Evolutionary conservation across 2,329 filamentous ascomycete species (phyloP).

Genomic region (Paracoccidioides brasiliensis): DNA sequence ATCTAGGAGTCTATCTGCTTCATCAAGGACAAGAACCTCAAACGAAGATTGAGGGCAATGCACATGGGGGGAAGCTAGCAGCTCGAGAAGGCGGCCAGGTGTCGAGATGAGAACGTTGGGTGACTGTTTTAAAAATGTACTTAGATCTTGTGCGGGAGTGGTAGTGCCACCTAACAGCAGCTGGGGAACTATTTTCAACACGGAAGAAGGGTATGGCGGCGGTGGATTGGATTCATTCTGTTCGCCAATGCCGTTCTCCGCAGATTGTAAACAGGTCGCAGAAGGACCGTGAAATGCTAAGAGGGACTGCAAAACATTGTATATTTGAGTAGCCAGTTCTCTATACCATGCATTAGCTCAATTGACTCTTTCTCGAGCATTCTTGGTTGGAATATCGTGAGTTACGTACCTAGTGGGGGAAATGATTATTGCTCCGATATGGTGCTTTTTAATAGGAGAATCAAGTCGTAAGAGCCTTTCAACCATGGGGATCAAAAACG

Average conservation of each 20-base stretch:
- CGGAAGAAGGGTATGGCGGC: constrained; percentile 33
- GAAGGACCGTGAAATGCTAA: constrained; percentile 75
- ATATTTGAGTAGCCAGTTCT: constrained; percentile 83
- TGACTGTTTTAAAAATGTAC: constrained; percentile 66
- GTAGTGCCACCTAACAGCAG: constrained; percentile 67
- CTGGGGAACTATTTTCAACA: constrained; percentile 60
- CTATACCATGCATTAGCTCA: constrained; percentile 30
- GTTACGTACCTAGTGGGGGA: constrained; percentile 57
- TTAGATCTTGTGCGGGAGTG: constrained; percentile 74
- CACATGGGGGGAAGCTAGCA: constrained; percentile 74
- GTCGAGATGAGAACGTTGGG: constrained; percentile 86
- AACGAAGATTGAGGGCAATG: constrained; percentile 82
- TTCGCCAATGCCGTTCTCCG: constrained; percentile 28
- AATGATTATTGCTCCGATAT: constrained; percentile 81
- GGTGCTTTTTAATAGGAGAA: constrained; percentile 75
- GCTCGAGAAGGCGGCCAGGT: constrained; percentile 75
- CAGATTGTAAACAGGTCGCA: constrained; percentile 35
- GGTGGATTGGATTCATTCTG: constrained; percentile 13
- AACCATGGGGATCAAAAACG: constrained; percentile 72
- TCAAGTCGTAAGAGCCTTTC: constrained; percentile 69
- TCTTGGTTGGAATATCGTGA: background rate
- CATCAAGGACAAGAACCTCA: constrained; percentile 83
- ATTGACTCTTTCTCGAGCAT: background rate
- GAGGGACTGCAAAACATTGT: constrained; percentile 63
- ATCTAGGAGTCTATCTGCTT: constrained; percentile 85